Percentiles rank a stretch among this genome's conserved stretches.
Conservation (phyloP, 75 land plant genomes). For the Sequoiadendron giganteum region DNA sequence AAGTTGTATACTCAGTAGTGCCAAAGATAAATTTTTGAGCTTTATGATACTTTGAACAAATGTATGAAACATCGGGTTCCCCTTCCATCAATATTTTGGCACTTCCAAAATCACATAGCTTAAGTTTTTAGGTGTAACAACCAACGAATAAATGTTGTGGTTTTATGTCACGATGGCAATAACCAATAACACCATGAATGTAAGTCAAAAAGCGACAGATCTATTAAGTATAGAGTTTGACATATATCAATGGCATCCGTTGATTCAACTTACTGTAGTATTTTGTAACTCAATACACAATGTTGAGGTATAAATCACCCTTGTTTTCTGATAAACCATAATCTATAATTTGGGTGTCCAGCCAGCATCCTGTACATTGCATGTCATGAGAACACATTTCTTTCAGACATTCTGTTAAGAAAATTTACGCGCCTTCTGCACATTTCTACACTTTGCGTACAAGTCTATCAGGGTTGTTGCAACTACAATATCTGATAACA, state of each 20-base stretch:
- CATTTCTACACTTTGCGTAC: no score
- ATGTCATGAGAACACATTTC: no score
- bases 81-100: constrained; percentile 54
- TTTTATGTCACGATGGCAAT: constrained; percentile 82
- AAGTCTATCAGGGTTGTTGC: no score
- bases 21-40: constrained; percentile 63
- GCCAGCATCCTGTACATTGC: no score
- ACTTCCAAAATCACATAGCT: constrained; percentile 82
- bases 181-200: constrained; percentile 64
- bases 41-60: constrained; percentile 60
- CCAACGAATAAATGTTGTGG: constrained; percentile 80
- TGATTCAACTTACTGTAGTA: constrained; percentile 52
- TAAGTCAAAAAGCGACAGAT: constrained; percentile 79
- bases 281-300: constrained; percentile 63
- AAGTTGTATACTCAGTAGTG: constrained; percentile 56
- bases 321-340: no score
- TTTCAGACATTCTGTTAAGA: no score
- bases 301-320: constrained; percentile 82
- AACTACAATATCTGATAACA: no score
- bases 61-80: constrained; percentile 57
- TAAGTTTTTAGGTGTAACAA: constrained; percentile 63
- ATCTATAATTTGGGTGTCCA: no score
- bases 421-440: no score
- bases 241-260: constrained; percentile 56
- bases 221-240: constrained; percentile 67